Conservation (phyloP, 495 filamentous ascomycete genomes). For the Thermochaetoides thermophila region DNA sequence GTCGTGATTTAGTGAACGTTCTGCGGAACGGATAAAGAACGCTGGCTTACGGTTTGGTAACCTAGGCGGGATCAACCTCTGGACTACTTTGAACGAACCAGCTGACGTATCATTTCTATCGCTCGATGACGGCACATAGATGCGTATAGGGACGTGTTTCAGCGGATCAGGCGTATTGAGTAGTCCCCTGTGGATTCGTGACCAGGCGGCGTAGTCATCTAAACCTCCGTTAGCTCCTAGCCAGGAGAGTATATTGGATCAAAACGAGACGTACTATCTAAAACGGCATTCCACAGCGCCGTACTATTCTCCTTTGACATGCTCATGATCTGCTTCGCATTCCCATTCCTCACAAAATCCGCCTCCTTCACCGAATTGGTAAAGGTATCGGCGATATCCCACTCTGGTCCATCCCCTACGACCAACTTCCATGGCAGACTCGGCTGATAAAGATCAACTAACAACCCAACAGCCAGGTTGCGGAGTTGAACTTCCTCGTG, state of each 20-base stretch:
- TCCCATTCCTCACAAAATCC: conserved; percentile 82
- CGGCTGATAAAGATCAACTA: conserved; percentile 65
- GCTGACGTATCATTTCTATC: conserved; percentile 21
- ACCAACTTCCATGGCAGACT: conserved; percentile 63
- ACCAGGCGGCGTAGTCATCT: conserved; percentile 65
- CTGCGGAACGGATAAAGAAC: background rate
- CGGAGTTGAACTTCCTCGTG: conserved; percentile 58
- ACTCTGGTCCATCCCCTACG: conserved; percentile 42
- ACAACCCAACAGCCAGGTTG: conserved; percentile 72
- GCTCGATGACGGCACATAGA: conserved; percentile 67
- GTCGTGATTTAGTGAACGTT: background rate
- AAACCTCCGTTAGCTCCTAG: background rate
- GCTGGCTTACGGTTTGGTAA: conserved; percentile 20
- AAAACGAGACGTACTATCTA: conserved; percentile 44
- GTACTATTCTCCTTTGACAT: conserved; percentile 79
- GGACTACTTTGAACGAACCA: conserved; percentile 51
- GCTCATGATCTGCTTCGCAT: conserved; percentile 83
- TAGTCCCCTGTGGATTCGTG: conserved; percentile 60
- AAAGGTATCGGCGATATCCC: conserved; percentile 75
- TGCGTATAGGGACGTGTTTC: conserved; percentile 66
- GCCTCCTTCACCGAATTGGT: conserved; percentile 87
- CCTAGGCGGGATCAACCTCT: conserved; percentile 44
- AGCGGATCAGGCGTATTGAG: conserved; percentile 62
- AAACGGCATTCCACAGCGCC: conserved; percentile 70
- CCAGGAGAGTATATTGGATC: background rate